Evolutionary conservation across 2,329 filamentous ascomycete species (phyloP).

Genomic region (Lasiodiplodia gonubiensis): DNA sequence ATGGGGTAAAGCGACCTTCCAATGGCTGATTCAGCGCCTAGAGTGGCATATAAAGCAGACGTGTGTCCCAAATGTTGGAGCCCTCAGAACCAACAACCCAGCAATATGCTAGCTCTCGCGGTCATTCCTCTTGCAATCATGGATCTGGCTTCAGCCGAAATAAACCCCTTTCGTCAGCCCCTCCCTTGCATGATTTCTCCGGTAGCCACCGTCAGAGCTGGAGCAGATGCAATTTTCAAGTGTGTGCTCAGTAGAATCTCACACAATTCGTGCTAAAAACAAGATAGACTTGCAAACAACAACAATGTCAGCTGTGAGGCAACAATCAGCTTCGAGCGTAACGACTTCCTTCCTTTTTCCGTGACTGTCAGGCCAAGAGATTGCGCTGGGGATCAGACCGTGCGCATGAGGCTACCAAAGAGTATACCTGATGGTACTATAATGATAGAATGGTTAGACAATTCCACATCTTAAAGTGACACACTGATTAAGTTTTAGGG

Average conservation of each 20-base stretch:
- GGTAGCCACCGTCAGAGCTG: not conserved
- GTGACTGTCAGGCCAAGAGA: not conserved
- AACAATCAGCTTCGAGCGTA: not conserved
- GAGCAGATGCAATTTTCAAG: not conserved
- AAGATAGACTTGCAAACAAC: not conserved
- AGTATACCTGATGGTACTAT: not conserved
- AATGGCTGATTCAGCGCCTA: not conserved
- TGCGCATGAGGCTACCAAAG: not conserved
- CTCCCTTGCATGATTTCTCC: slow-evolving; percentile 2
- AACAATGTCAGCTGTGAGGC: slow-evolving; percentile 6
- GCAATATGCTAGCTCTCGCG: not conserved
- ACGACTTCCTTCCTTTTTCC: not conserved
- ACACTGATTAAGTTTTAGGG: not conserved
- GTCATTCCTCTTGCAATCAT: not conserved
- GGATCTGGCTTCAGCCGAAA: not conserved
- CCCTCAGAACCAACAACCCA: too few relatives aligned
- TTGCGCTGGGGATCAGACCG: not conserved
- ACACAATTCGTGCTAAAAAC: too few relatives aligned
- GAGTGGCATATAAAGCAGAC: not conserved
- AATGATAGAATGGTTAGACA: not conserved
- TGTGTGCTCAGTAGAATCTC: not conserved
- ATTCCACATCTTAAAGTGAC: not conserved
- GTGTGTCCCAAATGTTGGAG: too few relatives aligned
- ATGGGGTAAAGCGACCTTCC: too few relatives aligned
- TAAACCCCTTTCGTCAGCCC: not conserved